Base-by-base conservation (phyloP, 2,329 filamentous ascomycete genomes). In the Aspergillus eucalypticola region DNA sequence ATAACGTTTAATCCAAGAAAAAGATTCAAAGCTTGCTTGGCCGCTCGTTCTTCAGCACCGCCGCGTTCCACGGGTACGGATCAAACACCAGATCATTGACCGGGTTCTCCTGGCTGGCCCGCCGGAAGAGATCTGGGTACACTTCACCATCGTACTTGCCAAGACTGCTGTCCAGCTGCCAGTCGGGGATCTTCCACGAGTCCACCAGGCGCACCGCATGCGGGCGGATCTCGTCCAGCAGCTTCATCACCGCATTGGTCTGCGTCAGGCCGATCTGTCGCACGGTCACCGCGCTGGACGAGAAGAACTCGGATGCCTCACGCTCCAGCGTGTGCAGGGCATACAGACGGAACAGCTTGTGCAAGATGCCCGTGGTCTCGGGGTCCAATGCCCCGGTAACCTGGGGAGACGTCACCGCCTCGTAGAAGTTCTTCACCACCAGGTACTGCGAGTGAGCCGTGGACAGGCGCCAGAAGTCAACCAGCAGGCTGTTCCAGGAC, bases 391-490 rank as follows among this genome's bases (percentile, higher is more conserved):
- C 79, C 11, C 80, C 73, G n/a, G 75, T 75, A 10, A 84, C 82
- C 7, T 81, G 71, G 6, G 82, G 77, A 5, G 81, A 81, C 39
- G 87, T 84, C 19, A 94, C 84, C 2, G 85, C 81, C 3, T 86
- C 81, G 77, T 95, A 91, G 79, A 92, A 92, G 79, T 88, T 90
- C 82, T 90, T 91, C 64, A 92, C 89, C 0, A 92, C 84, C 66
- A 91, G 83, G 75, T 91, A 92, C 75, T 92, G 89, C 0, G 88
- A 89, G 73, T 90, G 89, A 0, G 90, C 89, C 5, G 89, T 91
- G 59, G 84, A 88, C 5, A 92, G 84, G 46, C 88, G 87, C 84
- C 88, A 91, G 78, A 92, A 92, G 76, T 92, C 88, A 13, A 92
- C 87, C 15, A 92, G 83, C 8, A 92, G 82, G 61, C 86, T 88